A percentile compares a stretch with the other conserved stretches of the same genome.
These are phyloP conservation scores for Penicillium arizonense DNA, from an alignment of 495 filamentous ascomycete species.

Conservation along the genomic window DNA sequence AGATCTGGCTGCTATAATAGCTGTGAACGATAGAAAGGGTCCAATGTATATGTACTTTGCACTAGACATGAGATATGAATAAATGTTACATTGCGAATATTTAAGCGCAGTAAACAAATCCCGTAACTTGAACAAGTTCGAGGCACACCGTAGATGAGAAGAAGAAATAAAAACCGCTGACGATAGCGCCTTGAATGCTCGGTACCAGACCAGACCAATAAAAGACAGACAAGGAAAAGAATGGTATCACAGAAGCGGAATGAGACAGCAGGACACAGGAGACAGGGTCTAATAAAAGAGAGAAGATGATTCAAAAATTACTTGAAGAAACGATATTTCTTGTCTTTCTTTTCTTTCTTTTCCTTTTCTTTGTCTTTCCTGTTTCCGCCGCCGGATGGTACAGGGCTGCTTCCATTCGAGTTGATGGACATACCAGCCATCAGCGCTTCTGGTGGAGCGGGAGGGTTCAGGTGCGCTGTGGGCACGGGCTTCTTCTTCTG, in stretches of 20 bases:
- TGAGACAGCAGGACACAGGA: slow-evolving; percentile 11
- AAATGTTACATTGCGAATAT: not conserved
- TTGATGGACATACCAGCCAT: slow-evolving; percentile 60
- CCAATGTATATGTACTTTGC: not conserved
- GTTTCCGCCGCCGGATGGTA: slow-evolving; percentile 26
- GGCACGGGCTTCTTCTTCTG: slow-evolving; percentile 35
- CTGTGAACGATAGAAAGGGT: no score
- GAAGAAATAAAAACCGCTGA: slow-evolving; percentile 6
- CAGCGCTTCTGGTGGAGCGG: slow-evolving; percentile 53
- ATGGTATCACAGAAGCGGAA: slow-evolving; percentile 42
- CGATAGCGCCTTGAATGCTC: slow-evolving; percentile 17
- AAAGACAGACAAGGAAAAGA: slow-evolving; percentile 18
- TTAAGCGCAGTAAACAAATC: not conserved
- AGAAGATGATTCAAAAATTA: slow-evolving; percentile 23
- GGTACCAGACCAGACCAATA: slow-evolving; percentile 12
- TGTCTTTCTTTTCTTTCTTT: slow-evolving; percentile 55
- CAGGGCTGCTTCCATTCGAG: slow-evolving; percentile 35
- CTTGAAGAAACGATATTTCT: slow-evolving; percentile 76
- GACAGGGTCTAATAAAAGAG: not conserved
- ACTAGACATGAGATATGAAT: not conserved
- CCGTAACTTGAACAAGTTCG: not conserved
- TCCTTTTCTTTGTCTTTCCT: slow-evolving; percentile 51
- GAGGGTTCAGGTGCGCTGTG: slow-evolving; percentile 25
- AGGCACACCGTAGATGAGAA: slow-evolving; percentile 38
- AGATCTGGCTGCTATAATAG: no score